Evolutionary conservation across 2,329 filamentous ascomycete species (phyloP), one percentile per base, ranked within the genome.

Genomic region (Alternaria sp.): DNA sequence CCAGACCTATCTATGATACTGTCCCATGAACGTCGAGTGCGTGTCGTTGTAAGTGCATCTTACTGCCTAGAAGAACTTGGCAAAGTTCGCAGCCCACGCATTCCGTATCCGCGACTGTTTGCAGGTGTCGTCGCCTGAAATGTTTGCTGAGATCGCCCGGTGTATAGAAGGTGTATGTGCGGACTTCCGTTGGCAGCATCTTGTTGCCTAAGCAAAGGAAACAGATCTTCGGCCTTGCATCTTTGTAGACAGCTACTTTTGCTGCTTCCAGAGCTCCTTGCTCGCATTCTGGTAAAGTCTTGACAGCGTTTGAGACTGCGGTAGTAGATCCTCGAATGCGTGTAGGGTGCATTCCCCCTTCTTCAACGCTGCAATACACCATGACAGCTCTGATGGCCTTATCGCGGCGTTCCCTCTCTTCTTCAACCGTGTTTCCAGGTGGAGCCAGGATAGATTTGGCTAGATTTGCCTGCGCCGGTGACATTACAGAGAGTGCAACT

Each of bases 181-280:
- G n/a, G n/a, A n/a, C n/a, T n/a, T n/a, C n/a, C n/a, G n/a, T n/a
- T n/a, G n/a, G n/a, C n/a, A n/a, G n/a, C 8, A 10, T 21, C 36
- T 31, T 9, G 29, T 69, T 69, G 23, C 54, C 59, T 51, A 66
- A n/a, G 49, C 51, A 65, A 46, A 58, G 40, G 41, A 65, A 66
- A 63, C 52, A 67, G 60, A 63, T 49, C 40, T 14, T 63, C 26
- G 39, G 64, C 42, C 57, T 67, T 39, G 46, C 60, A 23, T 65
- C 53, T 37, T 61, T 63, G 51, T 55, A 65, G 21, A 67, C 52
- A 5, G 36, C 48, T n/a, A 50, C 33, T 13, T 33, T 52, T 24
- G 63, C 58, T 53, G 49, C 54, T 61, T 66, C 56, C 51, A 66
- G 31, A 34, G 48, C 61, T 51, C 58, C 24, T 60, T 60, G 48